A percentile compares a stretch with the other conserved stretches of the same genome.
Conservation (phyloP, 176 grass and related monocot genomes). For the Musa acuminata region DNA sequence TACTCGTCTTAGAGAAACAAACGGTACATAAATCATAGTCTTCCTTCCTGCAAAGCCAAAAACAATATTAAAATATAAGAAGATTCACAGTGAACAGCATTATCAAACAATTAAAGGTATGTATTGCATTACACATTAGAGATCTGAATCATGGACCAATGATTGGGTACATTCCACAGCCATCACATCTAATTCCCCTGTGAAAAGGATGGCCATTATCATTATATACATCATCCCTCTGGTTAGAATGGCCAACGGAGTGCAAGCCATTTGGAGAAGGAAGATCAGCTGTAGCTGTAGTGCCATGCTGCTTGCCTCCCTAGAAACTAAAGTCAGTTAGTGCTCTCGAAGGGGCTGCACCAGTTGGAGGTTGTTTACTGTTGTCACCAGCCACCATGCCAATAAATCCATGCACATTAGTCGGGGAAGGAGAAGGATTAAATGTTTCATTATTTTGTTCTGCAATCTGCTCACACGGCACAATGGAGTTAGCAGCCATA, state of each 20-base stretch:
- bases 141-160: slow-evolving; percentile 75
- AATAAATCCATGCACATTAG: not conserved
- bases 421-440: not conserved
- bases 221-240: slow-evolving; percentile 25
- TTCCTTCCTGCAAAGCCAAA: slow-evolving; percentile 47
- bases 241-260: slow-evolving; percentile 26
- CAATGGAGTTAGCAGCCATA: not conserved
- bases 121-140: slow-evolving; percentile 47
- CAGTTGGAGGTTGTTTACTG: not conserved
- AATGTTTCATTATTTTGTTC: not conserved
- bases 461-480: not conserved
- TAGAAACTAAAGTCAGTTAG: not conserved
- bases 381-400: not conserved
- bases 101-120: not conserved
- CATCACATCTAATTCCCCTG: slow-evolving; percentile 53
- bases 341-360: not conserved
- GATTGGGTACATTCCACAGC: slow-evolving; percentile 75
- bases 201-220: slow-evolving; percentile 26
- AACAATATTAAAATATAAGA: slow-evolving; percentile 9
- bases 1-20: slow-evolving; percentile 67
- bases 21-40: slow-evolving; percentile 78
- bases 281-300: not conserved
- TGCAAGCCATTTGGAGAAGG: slow-evolving; percentile 18
- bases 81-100: not conserved
- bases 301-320: not conserved